Evolutionary conservation across 495 filamentous ascomycete genomes (phyloP).

Genomic region (Lindgomyces ingoldianus): DNA sequence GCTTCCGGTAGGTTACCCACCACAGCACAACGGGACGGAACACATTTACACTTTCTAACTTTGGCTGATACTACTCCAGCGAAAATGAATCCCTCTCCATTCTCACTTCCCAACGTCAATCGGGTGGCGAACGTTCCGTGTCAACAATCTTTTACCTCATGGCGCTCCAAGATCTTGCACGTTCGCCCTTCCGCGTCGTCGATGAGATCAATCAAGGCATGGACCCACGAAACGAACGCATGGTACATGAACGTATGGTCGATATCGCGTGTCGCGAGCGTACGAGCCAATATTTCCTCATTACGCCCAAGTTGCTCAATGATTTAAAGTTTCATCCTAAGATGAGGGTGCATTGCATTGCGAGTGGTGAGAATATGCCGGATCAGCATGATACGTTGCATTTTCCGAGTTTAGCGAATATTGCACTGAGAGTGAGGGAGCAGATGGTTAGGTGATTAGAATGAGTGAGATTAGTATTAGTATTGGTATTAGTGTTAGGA

Average conservation of each 20-base stretch:
- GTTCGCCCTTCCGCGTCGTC: slow-evolving; percentile 97
- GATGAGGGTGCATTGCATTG: slow-evolving; percentile 93
- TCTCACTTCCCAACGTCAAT: slow-evolving; percentile 89
- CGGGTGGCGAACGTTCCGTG: slow-evolving; percentile 92
- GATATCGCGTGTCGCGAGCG: slow-evolving; percentile 82
- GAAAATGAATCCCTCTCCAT: slow-evolving; percentile 80
- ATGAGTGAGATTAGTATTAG: neutral
- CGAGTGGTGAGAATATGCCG: slow-evolving; percentile 88
- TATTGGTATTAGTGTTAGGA: no score
- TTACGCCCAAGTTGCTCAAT: slow-evolving; percentile 93
- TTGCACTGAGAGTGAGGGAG: slow-evolving; percentile 25
- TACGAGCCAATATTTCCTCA: slow-evolving; percentile 82
- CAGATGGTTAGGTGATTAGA: neutral
- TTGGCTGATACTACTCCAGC: slow-evolving; percentile 52
- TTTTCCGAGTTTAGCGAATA: slow-evolving; percentile 55
- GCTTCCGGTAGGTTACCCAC: slow-evolving; percentile 75
- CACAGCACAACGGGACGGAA: no score
- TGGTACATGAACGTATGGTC: slow-evolving; percentile 96
- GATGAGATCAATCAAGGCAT: slow-evolving; percentile 99
- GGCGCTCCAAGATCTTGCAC: slow-evolving; percentile 91
- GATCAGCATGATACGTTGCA: slow-evolving; percentile 53
- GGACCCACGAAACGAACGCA: slow-evolving; percentile 96
- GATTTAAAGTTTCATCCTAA: slow-evolving; percentile 80
- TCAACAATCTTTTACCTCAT: slow-evolving; percentile 99
- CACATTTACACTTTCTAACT: no score